Evolutionary conservation across 257 asterid species (phyloP).

Genomic region (Plantago ovata): DNA sequence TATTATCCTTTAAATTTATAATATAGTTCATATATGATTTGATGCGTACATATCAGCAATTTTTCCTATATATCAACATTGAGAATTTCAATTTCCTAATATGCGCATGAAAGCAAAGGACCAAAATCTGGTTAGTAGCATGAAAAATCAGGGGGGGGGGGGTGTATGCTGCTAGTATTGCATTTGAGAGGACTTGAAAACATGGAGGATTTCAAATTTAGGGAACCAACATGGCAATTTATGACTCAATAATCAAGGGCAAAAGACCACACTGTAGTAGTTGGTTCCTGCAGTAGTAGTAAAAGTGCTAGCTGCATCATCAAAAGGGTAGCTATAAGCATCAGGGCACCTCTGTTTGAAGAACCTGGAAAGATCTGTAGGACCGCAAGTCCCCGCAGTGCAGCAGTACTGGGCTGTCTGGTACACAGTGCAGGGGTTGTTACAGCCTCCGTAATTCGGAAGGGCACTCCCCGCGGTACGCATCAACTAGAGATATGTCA

Average conservation of each 20-base stretch:
- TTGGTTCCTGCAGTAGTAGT: constrained; percentile 46
- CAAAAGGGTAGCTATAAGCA: constrained; percentile 48
- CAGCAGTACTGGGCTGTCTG: constrained; percentile 37
- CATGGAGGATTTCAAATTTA: too few relatives aligned
- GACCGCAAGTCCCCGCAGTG: constrained; percentile 28
- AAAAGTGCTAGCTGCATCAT: constrained; percentile 43
- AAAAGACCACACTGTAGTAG: constrained; percentile 43
- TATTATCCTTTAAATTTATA: too few relatives aligned
- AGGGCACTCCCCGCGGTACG: constrained; percentile 62
- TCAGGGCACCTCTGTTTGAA: constrained; percentile 47
- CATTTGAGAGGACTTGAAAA: too few relatives aligned
- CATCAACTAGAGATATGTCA: constrained; percentile 60
- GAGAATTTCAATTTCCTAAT: too few relatives aligned
- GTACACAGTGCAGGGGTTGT: constrained; percentile 45
- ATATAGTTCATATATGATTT: too few relatives aligned
- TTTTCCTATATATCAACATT: too few relatives aligned
- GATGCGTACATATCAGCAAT: too few relatives aligned
- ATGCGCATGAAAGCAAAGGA: too few relatives aligned
- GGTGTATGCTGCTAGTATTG: too few relatives aligned
- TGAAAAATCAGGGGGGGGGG: too few relatives aligned
- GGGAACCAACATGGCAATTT: too few relatives aligned
- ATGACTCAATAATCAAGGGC: constrained; percentile 33
- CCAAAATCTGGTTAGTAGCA: too few relatives aligned
- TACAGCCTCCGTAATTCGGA: constrained; percentile 34
- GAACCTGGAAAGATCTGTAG: constrained; percentile 34